Percentiles rank a stretch among this genome's conserved stretches.
Evolutionary conservation across 192 early-diverging fungal species (phyloP).

Genomic region (Globomyces pollinis-pini): DNA sequence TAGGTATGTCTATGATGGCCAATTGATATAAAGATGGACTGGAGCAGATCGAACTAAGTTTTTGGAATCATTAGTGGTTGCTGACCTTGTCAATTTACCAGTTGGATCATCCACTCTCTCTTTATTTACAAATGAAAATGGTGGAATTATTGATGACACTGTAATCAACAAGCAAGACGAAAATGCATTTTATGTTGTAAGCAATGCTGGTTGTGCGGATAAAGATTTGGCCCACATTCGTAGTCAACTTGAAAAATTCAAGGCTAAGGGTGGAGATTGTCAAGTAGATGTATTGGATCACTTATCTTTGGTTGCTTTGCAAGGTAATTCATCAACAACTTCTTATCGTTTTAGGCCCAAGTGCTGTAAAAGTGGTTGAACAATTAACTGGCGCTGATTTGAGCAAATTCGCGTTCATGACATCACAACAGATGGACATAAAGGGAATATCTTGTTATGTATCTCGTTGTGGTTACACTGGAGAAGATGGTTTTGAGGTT

Average conservation of each 20-base stretch:
- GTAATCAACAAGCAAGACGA: constrained; percentile 78
- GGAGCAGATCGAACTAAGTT: constrained; percentile 84
- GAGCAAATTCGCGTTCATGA: constrained; percentile 85
- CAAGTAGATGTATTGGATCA: constrained; percentile 80
- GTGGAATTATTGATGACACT: constrained; percentile 97
- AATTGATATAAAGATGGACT: constrained; percentile 46
- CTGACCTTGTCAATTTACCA: constrained; percentile 72
- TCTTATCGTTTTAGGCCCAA: too few relatives aligned
- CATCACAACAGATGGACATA: constrained; percentile 60
- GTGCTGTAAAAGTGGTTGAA: constrained; percentile 64
- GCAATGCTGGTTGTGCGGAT: constrained; percentile 94
- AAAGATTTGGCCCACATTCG: constrained; percentile 90
- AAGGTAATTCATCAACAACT: too few relatives aligned
- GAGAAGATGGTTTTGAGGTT: constrained; percentile 99
- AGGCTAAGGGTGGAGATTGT: constrained; percentile 84
- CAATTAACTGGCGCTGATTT: constrained; percentile 50
- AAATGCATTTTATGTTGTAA: constrained; percentile 81
- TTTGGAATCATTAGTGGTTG: constrained; percentile 82
- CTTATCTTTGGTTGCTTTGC: constrained; percentile 82
- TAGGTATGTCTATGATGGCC: neutral
- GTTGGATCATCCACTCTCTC: constrained; percentile 77
- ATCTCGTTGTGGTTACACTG: constrained; percentile 95
- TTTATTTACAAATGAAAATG: constrained; percentile 90
- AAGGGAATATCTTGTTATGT: constrained; percentile 76
- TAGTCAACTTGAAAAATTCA: constrained; percentile 68